Percentiles rank a stretch among this genome's conserved stretches.
These are phyloP conservation scores for Sporothrix luriei DNA, from an alignment of 2,329 filamentous ascomycete genomes.

Conservation along the genomic window DNA sequence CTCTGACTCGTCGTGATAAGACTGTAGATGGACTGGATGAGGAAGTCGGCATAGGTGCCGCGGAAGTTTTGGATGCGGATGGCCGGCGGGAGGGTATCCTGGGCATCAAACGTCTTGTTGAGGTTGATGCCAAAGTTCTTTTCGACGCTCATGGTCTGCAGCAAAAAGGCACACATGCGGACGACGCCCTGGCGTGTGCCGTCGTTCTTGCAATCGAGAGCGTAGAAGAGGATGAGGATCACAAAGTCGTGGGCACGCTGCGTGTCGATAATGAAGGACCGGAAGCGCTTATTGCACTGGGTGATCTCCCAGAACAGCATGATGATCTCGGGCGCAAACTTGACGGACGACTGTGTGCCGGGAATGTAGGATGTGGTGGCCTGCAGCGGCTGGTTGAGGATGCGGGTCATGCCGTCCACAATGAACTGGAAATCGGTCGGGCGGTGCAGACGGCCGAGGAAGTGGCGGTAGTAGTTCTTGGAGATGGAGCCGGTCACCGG, in stretches of 20 bases:
- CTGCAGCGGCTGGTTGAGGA: constrained; percentile 89
- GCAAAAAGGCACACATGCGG: constrained; percentile 93
- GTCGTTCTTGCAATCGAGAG: constrained; percentile 84
- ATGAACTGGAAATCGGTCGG: constrained; percentile 98
- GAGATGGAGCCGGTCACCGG: constrained; percentile 49
- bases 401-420: constrained; percentile 88
- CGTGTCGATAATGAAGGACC: constrained; percentile 95
- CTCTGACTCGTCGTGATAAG: constrained; percentile 91
- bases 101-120: constrained; percentile 84
- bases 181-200: constrained; percentile 87
- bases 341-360: constrained; percentile 74
- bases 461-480: constrained; percentile 94
- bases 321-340: constrained; percentile 92
- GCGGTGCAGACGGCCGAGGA: constrained; percentile 83
- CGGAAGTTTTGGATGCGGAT: constrained; percentile 83
- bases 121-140: constrained; percentile 85
- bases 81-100: constrained; percentile 79
- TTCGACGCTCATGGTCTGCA: constrained; percentile 94
- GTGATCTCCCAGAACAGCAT: constrained; percentile 97
- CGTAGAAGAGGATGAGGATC: constrained; percentile 87
- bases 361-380: constrained; percentile 86
- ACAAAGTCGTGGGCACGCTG: constrained; percentile 92
- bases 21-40: constrained; percentile 92
- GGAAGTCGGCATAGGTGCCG: constrained; percentile 89
- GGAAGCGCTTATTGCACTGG: constrained; percentile 96